These are phyloP conservation scores for Diaporthe velutina DNA, from an alignment of 2,329 filamentous ascomycete genomes.

Conservation along the genomic window DNA sequence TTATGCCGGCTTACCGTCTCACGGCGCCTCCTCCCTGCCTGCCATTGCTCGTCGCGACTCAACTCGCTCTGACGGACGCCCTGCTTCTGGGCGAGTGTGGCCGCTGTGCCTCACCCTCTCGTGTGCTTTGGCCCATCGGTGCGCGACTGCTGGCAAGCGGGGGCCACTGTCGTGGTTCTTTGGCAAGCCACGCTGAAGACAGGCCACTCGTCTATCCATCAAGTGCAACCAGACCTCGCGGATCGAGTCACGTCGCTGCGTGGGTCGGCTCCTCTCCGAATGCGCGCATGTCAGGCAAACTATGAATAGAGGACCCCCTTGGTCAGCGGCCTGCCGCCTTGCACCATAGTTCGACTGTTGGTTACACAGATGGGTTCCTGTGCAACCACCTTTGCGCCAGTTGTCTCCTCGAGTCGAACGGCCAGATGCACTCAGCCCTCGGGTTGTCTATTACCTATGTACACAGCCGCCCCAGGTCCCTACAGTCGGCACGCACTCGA, in stretches of 20 bases:
- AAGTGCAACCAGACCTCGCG: conserved; percentile 27
- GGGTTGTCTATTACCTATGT: conserved; percentile 7
- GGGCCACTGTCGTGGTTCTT: conserved; percentile 12
- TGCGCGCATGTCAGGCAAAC: conserved; percentile 18
- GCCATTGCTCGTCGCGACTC: not conserved
- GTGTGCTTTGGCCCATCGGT: not conserved
- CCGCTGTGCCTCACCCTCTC: conserved; percentile 1
- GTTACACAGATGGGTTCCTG: conserved; percentile 29
- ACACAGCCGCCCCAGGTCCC: conserved; percentile 20
- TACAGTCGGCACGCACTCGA: not conserved
- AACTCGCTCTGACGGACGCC: conserved; percentile 7
- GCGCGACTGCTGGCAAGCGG: not conserved
- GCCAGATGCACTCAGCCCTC: conserved; percentile 13
- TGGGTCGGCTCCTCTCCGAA: conserved; percentile 25
- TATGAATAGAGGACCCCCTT: conserved; percentile 31
- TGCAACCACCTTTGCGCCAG: conserved; percentile 29
- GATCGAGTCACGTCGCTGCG: conserved; percentile 20
- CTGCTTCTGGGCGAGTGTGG: conserved; percentile 1
- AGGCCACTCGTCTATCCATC: conserved; percentile 9
- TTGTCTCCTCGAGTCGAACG: conserved; percentile 6
- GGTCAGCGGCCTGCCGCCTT: conserved; percentile 29
- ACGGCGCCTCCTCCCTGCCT: conserved; percentile 18
- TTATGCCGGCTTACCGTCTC: conserved; percentile 27
- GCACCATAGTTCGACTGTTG: conserved; percentile 1
- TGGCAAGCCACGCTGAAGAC: conserved; percentile 22